Evolutionary conservation across 2,329 filamentous ascomycete species (phyloP).

Genomic region (Colletotrichum orbiculare): DNA sequence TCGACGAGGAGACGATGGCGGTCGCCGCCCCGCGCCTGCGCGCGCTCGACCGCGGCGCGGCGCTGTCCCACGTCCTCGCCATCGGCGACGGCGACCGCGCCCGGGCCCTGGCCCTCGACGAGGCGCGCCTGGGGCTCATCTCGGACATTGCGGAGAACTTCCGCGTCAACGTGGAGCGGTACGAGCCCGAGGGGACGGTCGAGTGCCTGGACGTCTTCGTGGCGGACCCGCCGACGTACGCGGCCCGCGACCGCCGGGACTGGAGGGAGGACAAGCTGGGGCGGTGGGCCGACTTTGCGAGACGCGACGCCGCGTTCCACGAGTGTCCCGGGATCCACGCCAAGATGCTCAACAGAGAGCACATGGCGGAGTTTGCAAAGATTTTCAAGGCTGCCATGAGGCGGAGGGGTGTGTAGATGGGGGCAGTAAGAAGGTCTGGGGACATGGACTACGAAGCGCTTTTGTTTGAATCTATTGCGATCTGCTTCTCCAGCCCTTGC

Average conservation of each 20-base stretch:
- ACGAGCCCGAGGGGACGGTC: conserved; percentile 30
- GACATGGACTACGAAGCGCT: too few species aligned
- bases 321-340: conserved; percentile 30
- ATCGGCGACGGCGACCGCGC: conserved; percentile 23
- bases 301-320: conserved; percentile 17
- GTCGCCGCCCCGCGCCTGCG: conserved; percentile 16
- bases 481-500: too few species aligned
- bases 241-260: conserved; percentile 23
- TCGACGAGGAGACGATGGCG: conserved; percentile 43
- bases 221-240: conserved; percentile 27
- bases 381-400: conserved; percentile 36
- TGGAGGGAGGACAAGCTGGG: conserved; percentile 30
- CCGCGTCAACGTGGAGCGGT: conserved; percentile 23
- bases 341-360: conserved; percentile 32
- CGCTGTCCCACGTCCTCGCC: conserved; percentile 22
- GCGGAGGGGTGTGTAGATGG: conserved; percentile 18
- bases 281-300: conserved; percentile 20
- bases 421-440: too few species aligned
- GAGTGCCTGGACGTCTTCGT: conserved; percentile 32
- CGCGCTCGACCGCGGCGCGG: conserved; percentile 20
- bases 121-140: conserved; percentile 21
- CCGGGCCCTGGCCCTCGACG: conserved; percentile 21
- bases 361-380: conserved; percentile 31
- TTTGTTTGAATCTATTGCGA: too few species aligned
- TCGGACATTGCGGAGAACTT: conserved; percentile 34